A percentile compares a stretch with the other conserved stretches of the same genome.
Conservation (phyloP, 495 filamentous ascomycete species). For the Aspergillus biplanus region DNA sequence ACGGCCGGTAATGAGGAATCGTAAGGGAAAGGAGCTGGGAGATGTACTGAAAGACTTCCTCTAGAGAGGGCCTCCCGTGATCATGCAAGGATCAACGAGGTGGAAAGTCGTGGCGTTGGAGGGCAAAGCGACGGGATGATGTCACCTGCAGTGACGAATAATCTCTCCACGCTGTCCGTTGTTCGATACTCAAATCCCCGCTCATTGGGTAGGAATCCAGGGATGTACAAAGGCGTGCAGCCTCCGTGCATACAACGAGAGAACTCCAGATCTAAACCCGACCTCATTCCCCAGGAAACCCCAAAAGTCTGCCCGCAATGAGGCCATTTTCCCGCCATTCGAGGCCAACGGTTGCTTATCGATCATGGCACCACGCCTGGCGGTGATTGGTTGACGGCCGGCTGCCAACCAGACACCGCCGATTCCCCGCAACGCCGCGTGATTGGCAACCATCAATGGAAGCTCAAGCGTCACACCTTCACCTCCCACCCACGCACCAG, state of each 20-base stretch:
- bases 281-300: neutral
- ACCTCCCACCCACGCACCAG: neutral
- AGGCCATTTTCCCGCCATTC: neutral
- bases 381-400: constrained; percentile 34
- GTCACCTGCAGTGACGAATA: constrained; percentile 14
- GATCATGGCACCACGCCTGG: constrained; percentile 25
- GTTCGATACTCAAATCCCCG: neutral
- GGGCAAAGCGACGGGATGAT: constrained; percentile 2
- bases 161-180: neutral
- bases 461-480: constrained; percentile 7
- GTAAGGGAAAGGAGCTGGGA: constrained; percentile 24
- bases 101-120: neutral
- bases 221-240: neutral
- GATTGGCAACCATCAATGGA: constrained; percentile 25
- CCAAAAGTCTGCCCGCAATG: neutral
- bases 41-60: constrained; percentile 31
- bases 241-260: neutral
- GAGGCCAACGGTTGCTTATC: constrained; percentile 19
- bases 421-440: constrained; percentile 33
- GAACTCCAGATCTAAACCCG: neutral
- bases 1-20: constrained; percentile 33
- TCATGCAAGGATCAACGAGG: neutral
- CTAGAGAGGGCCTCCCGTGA: neutral
- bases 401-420: constrained; percentile 26
- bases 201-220: constrained; percentile 2